Base-by-base conservation (phyloP, 768 basidiomycete species). In the Mycena kentingensis region DNA sequence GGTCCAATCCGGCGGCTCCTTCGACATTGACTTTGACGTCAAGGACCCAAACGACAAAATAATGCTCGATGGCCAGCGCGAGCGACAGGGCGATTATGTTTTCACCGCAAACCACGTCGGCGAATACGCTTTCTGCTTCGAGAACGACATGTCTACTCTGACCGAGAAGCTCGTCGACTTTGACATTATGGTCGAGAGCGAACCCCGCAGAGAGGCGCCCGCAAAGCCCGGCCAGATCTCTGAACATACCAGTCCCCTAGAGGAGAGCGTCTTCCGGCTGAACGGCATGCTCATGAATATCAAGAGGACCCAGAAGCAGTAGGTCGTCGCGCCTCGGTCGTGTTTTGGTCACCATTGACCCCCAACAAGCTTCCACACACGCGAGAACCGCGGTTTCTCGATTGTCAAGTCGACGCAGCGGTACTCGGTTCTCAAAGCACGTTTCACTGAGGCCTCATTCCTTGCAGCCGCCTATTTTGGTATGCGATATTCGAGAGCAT, bases 181-280 rank as follows among this genome's bases (percentile, higher is more conserved):
- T 67, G 89, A 92, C 70, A 98, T 99, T 71, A 95, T 98, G 93
- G 93, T 93, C 41, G 97, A 99, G 79, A 93, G 89, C 55, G 96
- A 98, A 67, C 97, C 97, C 2, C 78, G 97, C 45, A 77, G 93
- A 45, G 87, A 93, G 63, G 80, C 93, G 2, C 90, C 94, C 3
- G 91, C 88, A 8, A 95, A 93, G 68, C 82, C 89, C 4, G 87
- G 87, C 13, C 90, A 93, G 69, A 83, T 99, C 31, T 76, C 88
- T 12, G 95, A 98, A 55, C 97, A 98, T 60, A 98, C 97, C 22
- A 90, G 82, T 47, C 84, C 89, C 10, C 74, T 99, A 50, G 96
- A 98, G 72, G 97, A 99, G 76, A 95, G 92, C 66, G 87, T 98
- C 46, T 98, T 92, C 74, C 83, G 92, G 49, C 75, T 99, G 52